These are phyloP conservation scores for Durusdinium trenchii DNA, from an alignment of 73 alveolate species.

Conservation along the genomic window DNA sequence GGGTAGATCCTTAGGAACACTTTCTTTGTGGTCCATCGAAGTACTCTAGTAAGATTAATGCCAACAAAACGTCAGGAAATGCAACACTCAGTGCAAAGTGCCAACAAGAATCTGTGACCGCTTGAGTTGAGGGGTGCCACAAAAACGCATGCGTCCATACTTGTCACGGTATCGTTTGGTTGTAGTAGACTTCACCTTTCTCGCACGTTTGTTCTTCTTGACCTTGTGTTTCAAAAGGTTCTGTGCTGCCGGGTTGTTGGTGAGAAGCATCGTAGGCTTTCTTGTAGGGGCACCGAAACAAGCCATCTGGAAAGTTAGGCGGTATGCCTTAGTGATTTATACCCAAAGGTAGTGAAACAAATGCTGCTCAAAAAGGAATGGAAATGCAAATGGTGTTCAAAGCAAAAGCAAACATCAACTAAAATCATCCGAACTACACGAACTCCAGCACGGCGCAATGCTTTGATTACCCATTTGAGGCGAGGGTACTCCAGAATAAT, in stretches of 20 bases:
- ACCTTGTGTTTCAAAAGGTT: not conserved
- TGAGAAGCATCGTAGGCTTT: not conserved
- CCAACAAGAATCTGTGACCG: not conserved
- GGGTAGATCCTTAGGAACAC: not conserved
- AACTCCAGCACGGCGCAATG: not conserved
- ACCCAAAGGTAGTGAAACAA: not conserved
- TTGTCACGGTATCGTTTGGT: not conserved
- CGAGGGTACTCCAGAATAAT: not conserved
- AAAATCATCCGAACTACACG: not conserved
- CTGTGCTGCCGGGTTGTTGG: not conserved
- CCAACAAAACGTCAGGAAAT: not conserved
- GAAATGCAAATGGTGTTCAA: not conserved
- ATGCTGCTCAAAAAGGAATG: not conserved
- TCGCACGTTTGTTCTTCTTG: not conserved
- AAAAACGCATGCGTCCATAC: not conserved
- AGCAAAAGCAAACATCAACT: not conserved
- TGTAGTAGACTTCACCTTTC: not conserved
- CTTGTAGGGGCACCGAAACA: not conserved
- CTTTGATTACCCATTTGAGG: not conserved
- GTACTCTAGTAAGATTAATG: not conserved
- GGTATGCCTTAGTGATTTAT: not conserved
- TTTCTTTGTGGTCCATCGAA: not conserved
- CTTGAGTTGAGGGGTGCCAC: not conserved
- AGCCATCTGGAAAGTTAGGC: not conserved
- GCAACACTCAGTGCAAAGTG: not conserved